phyloP scores from a whole-genome alignment of 352 stramenopile species.

The Globisporangium middletonii region DNA sequence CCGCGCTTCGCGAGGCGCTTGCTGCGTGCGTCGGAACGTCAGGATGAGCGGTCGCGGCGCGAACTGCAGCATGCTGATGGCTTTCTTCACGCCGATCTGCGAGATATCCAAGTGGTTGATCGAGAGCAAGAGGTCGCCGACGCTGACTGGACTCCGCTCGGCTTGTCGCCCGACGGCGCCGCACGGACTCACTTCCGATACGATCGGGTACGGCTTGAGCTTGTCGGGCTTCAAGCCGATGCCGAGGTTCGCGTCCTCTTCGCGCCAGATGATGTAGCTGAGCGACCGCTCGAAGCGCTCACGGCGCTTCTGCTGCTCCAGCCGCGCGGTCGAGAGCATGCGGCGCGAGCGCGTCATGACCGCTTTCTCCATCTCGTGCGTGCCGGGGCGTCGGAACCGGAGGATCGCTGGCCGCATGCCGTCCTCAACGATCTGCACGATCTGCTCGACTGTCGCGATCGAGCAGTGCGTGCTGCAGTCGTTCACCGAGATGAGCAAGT shows the following conservation, averaged over 20 bases:
- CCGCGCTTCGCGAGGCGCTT: conserved; percentile 21
- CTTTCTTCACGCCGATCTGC: conserved; percentile 46
- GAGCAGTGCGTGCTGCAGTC: conserved; percentile 31
- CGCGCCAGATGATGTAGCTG: conserved; percentile 62
- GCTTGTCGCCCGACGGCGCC: conserved; percentile 24
- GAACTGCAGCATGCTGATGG: conserved; percentile 55
- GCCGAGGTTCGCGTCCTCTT: conserved; percentile 54
- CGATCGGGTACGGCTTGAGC: conserved; percentile 46
- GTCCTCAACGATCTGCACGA: conserved; percentile 51
- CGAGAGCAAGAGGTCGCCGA: conserved; percentile 55
- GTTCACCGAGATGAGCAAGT: conserved; percentile 61
- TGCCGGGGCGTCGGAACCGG: conserved; percentile 43
- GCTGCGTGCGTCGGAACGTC: conserved; percentile 43
- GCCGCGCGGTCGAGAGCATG: conserved; percentile 3
- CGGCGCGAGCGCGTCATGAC: conserved; percentile 17
- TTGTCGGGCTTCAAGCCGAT: conserved; percentile 47
- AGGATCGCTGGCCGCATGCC: conserved; percentile 58
- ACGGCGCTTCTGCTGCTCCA: conserved; percentile 33
- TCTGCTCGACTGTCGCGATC: conserved; percentile 34
- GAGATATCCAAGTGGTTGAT: conserved; percentile 69
- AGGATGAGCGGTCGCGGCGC: conserved; percentile 61
- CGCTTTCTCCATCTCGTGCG: conserved; percentile 33
- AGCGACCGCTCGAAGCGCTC: conserved; percentile 50
- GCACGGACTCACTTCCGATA: conserved; percentile 28
- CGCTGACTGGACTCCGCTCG: conserved; percentile 21